Evolutionary conservation across 139 green algal genomes (phyloP).

Genomic region (Mychonastes homosphaera): DNA sequence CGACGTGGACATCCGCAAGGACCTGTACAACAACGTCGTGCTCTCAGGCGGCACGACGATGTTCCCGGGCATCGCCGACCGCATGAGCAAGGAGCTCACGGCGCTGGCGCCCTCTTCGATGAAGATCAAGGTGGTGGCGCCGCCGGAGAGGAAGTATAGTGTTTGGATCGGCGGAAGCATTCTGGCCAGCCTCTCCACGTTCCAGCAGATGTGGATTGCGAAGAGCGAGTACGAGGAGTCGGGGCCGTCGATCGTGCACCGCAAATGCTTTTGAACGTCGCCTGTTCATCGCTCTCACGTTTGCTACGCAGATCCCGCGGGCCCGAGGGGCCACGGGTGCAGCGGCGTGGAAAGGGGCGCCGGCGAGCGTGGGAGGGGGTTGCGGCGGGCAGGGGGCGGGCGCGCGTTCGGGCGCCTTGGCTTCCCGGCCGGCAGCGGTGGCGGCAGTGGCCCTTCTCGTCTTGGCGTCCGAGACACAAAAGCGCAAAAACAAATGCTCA

Average conservation of each 20-base stretch:
- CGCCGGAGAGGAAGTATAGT: slow-evolving; percentile 73
- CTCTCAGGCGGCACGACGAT: slow-evolving; percentile 91
- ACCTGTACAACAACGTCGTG: slow-evolving; percentile 94
- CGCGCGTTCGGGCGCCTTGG: too few species aligned
- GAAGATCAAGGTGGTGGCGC: slow-evolving; percentile 78
- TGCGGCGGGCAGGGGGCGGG: too few species aligned
- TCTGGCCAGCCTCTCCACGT: slow-evolving; percentile 94
- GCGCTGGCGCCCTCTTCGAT: slow-evolving; percentile 75
- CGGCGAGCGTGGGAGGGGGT: too few species aligned
- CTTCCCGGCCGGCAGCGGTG: too few species aligned
- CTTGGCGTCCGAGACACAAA: too few species aligned
- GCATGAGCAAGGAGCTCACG: slow-evolving; percentile 96
- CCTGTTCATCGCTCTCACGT: too few species aligned
- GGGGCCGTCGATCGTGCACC: slow-evolving; percentile 92
- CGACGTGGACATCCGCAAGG: slow-evolving; percentile 96
- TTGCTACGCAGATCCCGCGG: too few species aligned
- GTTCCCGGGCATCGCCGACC: slow-evolving; percentile 95
- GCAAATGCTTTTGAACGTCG: slow-evolving; percentile 38
- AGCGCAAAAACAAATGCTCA: too few species aligned
- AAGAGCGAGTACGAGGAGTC: slow-evolving; percentile 95
- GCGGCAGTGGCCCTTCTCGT: too few species aligned
- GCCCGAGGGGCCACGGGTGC: too few species aligned
- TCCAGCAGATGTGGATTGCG: slow-evolving; percentile 85
- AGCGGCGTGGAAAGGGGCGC: too few species aligned
- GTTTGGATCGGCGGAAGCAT: slow-evolving; percentile 99